phyloP scores from a whole-genome alignment of 495 filamentous ascomycete species.

The Aspergillus ellipticus region DNA sequence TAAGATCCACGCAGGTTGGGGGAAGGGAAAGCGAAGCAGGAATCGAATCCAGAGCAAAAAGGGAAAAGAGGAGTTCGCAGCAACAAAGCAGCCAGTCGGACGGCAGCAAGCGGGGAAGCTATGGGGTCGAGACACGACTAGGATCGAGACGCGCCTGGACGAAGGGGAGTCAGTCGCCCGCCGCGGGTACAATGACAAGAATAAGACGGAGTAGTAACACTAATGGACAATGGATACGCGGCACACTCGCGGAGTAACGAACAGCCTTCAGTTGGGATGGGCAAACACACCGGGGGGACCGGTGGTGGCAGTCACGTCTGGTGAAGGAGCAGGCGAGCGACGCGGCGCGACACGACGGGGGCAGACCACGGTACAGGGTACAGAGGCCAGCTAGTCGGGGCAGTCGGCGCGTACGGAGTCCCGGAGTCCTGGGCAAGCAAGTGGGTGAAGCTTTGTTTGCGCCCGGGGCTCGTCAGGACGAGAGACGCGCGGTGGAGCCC shows the following conservation, averaged over 20 bases:
- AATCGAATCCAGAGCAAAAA: slow-evolving; percentile 3
- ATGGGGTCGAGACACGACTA: neutral
- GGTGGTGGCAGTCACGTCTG: too few relatives aligned
- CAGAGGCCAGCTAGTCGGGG: too few relatives aligned
- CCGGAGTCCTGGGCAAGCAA: neutral
- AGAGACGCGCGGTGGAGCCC: slow-evolving; percentile 8
- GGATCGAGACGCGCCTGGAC: neutral
- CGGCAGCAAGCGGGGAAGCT: slow-evolving; percentile 4
- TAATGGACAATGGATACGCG: too few relatives aligned
- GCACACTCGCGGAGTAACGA: too few relatives aligned
- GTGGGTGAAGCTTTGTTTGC: slow-evolving; percentile 11
- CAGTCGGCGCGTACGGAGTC: too few relatives aligned
- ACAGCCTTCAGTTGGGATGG: too few relatives aligned
- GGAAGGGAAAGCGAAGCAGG: neutral
- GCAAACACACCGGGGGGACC: too few relatives aligned
- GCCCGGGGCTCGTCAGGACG: slow-evolving; percentile 7
- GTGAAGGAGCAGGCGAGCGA: too few relatives aligned
- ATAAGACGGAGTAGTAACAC: too few relatives aligned
- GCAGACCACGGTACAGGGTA: neutral
- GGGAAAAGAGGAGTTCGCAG: slow-evolving; percentile 5
- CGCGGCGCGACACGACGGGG: too few relatives aligned
- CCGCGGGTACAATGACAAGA: too few relatives aligned
- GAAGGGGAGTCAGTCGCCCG: neutral
- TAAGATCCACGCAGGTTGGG: neutral
- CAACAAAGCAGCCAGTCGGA: slow-evolving; percentile 1